Evolutionary conservation across 2,329 filamentous ascomycete species (phyloP).

Genomic region (Huntiella savannae): DNA sequence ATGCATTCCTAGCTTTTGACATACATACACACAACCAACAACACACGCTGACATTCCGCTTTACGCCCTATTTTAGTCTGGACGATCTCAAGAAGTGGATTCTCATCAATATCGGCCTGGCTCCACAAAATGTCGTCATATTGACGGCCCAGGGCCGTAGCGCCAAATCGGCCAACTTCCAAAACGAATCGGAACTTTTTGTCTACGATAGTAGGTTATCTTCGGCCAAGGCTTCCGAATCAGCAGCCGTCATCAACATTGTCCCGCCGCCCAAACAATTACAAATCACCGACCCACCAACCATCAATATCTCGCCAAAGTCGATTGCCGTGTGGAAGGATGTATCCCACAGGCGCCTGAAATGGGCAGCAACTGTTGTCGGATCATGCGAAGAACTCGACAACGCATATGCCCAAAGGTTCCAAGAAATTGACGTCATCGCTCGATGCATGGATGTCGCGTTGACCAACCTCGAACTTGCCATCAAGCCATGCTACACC

Average conservation of each 20-base stretch:
- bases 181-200: constrained; percentile 77
- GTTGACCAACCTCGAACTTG: constrained; percentile 63
- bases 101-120: constrained; percentile 52
- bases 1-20: constrained; percentile 3
- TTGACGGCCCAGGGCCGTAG: constrained; percentile 73
- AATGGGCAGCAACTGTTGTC: constrained; percentile 57
- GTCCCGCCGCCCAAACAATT: constrained; percentile 25
- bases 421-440: constrained; percentile 57
- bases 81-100: constrained; percentile 77
- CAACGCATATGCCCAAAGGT: constrained; percentile 40
- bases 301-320: constrained; percentile 61
- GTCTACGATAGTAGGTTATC: constrained; percentile 73
- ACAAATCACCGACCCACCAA: constrained; percentile 39
- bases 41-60: constrained; percentile 8
- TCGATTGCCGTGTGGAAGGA: constrained; percentile 76
- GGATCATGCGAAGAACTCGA: constrained; percentile 51
- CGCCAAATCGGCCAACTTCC: constrained; percentile 60
- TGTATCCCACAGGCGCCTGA: constrained; percentile 60
- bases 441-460: constrained; percentile 67
- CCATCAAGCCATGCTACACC: constrained; percentile 51
- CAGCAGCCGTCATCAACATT: constrained; percentile 28
- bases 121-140: constrained; percentile 62
- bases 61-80: constrained; percentile 32
- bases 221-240: constrained; percentile 31
- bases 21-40: neutral